Percentiles rank a stretch among this genome's conserved stretches.
These are phyloP conservation scores for Skeletonema tropicum DNA, from an alignment of 108 stramenopile genomes.

Conservation along the genomic window DNA sequence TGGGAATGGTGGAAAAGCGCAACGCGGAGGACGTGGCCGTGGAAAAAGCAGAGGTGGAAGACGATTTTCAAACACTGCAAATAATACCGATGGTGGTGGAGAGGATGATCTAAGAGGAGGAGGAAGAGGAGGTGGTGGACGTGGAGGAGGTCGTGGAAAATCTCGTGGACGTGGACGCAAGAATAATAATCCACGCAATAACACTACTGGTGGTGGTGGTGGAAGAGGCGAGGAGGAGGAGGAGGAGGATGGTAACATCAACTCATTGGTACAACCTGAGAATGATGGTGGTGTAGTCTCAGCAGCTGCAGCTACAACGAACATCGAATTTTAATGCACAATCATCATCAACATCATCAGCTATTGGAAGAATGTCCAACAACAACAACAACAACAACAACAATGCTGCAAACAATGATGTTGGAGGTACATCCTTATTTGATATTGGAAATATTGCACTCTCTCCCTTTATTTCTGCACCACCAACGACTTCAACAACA, in stretches of 20 bases:
- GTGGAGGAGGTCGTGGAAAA: conserved; percentile 2
- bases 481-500: neutral
- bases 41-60: neutral
- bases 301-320: neutral
- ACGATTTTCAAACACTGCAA: neutral
- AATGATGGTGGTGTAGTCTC: neutral
- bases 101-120: conserved; percentile 4
- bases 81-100: neutral
- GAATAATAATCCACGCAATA: neutral
- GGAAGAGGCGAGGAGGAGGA: neutral
- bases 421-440: conserved; percentile 6
- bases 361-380: neutral
- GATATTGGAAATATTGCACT: conserved; percentile 21
- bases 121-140: conserved; percentile 3
- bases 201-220: neutral
- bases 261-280: neutral
- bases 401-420: neutral
- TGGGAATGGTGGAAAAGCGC: conserved; percentile 21
- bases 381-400: neutral
- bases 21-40: neutral
- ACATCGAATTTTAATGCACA: neutral
- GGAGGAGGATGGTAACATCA: neutral
- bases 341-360: neutral
- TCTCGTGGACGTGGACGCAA: conserved; percentile 15
- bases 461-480: conserved; percentile 40